phyloP scores from a whole-genome alignment of 176 grass and related monocot species.

The Oryza meridionalis region DNA sequence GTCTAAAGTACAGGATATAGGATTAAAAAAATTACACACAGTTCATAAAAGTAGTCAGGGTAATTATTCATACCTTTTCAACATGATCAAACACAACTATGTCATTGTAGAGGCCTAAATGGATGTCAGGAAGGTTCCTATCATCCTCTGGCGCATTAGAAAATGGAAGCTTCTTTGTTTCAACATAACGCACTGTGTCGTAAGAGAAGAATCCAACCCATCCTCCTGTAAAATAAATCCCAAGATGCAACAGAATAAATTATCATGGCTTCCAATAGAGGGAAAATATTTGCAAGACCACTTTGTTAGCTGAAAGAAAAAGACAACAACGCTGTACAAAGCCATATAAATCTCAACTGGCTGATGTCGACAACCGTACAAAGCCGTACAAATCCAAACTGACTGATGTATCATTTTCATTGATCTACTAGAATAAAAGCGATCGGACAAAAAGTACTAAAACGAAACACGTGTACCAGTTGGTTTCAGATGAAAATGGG shows the following conservation, averaged over 20 bases:
- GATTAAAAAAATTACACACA: background rate
- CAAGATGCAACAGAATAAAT: background rate
- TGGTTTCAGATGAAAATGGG: background rate
- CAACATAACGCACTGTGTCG: constrained; percentile 87
- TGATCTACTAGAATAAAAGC: background rate
- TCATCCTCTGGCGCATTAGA: constrained; percentile 72
- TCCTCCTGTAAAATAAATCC: constrained; percentile 66
- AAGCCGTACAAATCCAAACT: background rate
- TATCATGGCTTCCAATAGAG: background rate
- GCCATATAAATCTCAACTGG: background rate
- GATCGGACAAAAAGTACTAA: background rate
- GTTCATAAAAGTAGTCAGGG: background rate
- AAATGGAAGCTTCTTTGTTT: constrained; percentile 94
- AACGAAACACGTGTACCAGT: background rate
- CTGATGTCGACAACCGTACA: background rate
- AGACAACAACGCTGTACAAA: background rate
- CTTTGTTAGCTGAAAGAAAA: constrained; percentile 4
- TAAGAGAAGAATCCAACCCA: constrained; percentile 97
- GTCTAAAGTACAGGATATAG: background rate
- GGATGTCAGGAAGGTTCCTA: constrained; percentile 80
- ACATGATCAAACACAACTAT: constrained; percentile 88
- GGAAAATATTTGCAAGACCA: background rate
- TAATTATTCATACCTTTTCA: constrained; percentile 63
- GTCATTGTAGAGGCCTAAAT: constrained; percentile 91
- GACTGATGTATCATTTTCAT: background rate